phyloP scores from a whole-genome alignment of 2,329 filamentous ascomycete species.

The Exutisphaerella laricina region DNA sequence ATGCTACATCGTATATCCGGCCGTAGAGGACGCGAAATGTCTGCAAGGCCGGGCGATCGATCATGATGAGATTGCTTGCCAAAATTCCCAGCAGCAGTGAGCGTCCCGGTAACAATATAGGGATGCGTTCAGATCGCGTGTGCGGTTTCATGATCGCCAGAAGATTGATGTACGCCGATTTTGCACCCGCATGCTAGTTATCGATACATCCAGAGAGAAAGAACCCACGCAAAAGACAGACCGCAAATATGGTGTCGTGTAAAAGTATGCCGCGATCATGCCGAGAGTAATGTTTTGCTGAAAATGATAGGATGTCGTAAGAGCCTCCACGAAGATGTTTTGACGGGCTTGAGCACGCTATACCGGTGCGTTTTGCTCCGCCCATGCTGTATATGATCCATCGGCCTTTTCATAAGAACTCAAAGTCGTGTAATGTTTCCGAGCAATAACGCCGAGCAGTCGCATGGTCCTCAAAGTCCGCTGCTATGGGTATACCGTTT shows the following conservation, averaged over 20 bases:
- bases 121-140: too few relatives aligned
- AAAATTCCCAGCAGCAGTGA: too few relatives aligned
- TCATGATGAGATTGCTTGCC: too few relatives aligned
- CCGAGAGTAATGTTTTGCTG: background rate
- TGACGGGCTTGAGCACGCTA: conserved; percentile 1
- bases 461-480: conserved; percentile 5
- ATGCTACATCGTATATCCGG: too few relatives aligned
- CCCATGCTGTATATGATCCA: conserved; percentile 2
- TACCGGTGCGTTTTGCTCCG: background rate
- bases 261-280: background rate
- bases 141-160: too few relatives aligned
- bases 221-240: too few relatives aligned
- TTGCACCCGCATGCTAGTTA: background rate
- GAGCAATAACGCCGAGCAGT: conserved; percentile 14
- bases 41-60: too few relatives aligned
- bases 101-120: too few relatives aligned
- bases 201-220: conserved; percentile 1
- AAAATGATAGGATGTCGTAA: background rate
- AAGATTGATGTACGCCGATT: too few relatives aligned
- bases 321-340: too few relatives aligned
- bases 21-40: too few relatives aligned
- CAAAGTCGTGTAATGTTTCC: conserved; percentile 1
- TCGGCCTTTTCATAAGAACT: conserved; percentile 1
- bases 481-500: conserved; percentile 13
- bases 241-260: background rate